These are phyloP conservation scores for Angomonas deanei DNA, from an alignment of 208 protist species.

Conservation along the genomic window DNA sequence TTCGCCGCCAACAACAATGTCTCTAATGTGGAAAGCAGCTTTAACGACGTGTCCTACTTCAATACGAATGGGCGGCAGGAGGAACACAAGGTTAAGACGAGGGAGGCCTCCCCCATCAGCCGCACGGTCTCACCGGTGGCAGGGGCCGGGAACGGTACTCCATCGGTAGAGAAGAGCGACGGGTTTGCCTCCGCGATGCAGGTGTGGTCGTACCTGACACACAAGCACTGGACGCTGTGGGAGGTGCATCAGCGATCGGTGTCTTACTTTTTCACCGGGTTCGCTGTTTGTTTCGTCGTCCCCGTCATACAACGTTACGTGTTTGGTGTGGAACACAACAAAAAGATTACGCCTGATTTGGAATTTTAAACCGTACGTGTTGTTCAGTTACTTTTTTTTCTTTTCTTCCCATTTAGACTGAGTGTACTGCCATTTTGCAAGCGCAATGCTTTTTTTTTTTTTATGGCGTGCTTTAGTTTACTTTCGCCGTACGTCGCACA, in stretches of 20 bases:
- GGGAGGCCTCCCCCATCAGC: not conserved
- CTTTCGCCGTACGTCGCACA: not conserved
- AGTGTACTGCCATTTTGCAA: not conserved
- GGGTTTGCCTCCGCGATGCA: slow-evolving; percentile 32
- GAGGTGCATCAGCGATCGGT: slow-evolving; percentile 46
- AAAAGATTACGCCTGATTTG: not conserved
- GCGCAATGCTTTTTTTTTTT: not conserved
- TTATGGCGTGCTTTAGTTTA: not conserved
- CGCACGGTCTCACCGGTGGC: not conserved
- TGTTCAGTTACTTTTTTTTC: not conserved
- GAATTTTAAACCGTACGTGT: not conserved
- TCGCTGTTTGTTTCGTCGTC: slow-evolving; percentile 34
- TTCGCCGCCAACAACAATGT: slow-evolving; percentile 27
- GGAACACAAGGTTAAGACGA: no score
- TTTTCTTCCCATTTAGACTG: not conserved
- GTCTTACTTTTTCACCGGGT: slow-evolving; percentile 42
- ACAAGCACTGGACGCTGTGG: slow-evolving; percentile 73
- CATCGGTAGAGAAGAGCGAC: slow-evolving; percentile 5
- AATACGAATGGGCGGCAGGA: not conserved
- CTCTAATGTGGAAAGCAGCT: not conserved
- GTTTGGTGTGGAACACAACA: slow-evolving; percentile 21
- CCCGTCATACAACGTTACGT: slow-evolving; percentile 27
- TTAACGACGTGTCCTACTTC: not conserved
- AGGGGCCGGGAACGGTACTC: not conserved
- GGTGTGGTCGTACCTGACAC: slow-evolving; percentile 53